phyloP scores from a whole-genome alignment of 2,329 filamentous ascomycete species.

The Colletotrichum tamarilloi region DNA sequence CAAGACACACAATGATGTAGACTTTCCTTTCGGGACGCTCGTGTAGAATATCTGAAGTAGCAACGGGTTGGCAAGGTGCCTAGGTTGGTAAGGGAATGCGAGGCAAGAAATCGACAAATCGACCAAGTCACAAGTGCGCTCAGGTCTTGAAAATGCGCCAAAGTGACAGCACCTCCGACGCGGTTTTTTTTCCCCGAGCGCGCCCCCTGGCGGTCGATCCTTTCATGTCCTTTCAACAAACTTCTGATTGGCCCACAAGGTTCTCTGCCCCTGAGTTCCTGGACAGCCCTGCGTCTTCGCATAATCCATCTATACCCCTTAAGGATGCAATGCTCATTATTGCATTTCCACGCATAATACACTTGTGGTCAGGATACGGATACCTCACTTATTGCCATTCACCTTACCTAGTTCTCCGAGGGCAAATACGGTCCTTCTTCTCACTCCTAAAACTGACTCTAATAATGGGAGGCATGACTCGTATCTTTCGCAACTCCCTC shows the following conservation, averaged over 20 bases:
- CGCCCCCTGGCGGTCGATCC: not conserved
- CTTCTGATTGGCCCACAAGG: slow-evolving; percentile 9
- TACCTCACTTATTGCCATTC: no score
- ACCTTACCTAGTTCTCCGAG: no score
- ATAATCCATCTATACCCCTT: no score
- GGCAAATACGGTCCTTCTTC: no score
- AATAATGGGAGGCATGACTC: not conserved
- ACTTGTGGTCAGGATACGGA: no score
- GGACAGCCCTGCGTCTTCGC: no score
- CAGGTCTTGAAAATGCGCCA: slow-evolving; percentile 1
- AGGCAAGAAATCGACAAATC: not conserved
- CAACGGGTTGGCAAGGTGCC: not conserved
- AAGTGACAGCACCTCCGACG: slow-evolving; percentile 16
- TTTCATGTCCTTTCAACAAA: not conserved
- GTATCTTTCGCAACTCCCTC: not conserved
- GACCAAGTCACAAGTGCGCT: not conserved
- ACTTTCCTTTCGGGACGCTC: not conserved
- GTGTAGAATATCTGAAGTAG: not conserved
- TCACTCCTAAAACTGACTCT: no score
- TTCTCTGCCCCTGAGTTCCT: not conserved
- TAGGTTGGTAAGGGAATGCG: not conserved
- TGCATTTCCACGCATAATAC: no score
- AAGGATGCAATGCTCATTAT: no score
- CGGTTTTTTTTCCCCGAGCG: slow-evolving; percentile 20
- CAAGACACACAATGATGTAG: no score